phyloP scores from a whole-genome alignment of 2,329 filamentous ascomycete genomes.

The Fusarium robinianum region DNA sequence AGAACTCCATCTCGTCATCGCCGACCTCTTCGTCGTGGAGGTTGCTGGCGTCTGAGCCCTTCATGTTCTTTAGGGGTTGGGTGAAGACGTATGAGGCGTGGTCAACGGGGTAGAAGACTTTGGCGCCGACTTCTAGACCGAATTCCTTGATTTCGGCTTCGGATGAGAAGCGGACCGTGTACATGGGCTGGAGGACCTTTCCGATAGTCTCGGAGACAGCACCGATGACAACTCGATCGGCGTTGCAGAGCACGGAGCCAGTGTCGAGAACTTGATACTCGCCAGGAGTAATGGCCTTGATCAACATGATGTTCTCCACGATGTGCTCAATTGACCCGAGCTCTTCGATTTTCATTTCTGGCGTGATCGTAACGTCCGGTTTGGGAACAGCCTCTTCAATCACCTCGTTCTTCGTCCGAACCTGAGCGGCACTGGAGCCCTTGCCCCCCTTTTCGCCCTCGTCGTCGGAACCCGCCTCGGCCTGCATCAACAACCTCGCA shows the following conservation, averaged over 20 bases:
- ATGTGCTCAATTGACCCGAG: constrained; percentile 77
- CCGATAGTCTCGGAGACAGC: constrained; percentile 85
- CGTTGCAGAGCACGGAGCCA: constrained; percentile 80
- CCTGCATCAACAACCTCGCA: constrained; percentile 82
- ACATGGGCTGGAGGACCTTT: constrained; percentile 82
- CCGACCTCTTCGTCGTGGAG: constrained; percentile 89
- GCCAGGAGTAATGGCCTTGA: constrained; percentile 78
- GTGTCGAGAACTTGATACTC: constrained; percentile 84
- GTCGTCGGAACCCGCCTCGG: constrained; percentile 78
- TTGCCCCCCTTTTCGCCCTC: constrained; percentile 61
- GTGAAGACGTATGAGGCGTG: constrained; percentile 89
- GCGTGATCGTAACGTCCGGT: constrained; percentile 77
- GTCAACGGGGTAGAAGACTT: constrained; percentile 77
- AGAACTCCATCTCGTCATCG: constrained; percentile 90
- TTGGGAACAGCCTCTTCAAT: constrained; percentile 67
- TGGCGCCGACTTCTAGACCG: constrained; percentile 69
- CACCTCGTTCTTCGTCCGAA: constrained; percentile 84
- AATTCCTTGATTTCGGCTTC: constrained; percentile 68
- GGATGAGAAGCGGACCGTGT: constrained; percentile 77
- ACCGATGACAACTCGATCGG: constrained; percentile 76
- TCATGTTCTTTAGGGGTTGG: constrained; percentile 74
- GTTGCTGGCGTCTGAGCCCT: constrained; percentile 93
- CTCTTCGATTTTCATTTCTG: constrained; percentile 75
- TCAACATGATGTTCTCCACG: constrained; percentile 77
- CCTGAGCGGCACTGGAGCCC: constrained; percentile 47